These are phyloP conservation scores for Entoloma clypeatum DNA, from an alignment of 1,284 basidiomycete species.

Conservation along the genomic window DNA sequence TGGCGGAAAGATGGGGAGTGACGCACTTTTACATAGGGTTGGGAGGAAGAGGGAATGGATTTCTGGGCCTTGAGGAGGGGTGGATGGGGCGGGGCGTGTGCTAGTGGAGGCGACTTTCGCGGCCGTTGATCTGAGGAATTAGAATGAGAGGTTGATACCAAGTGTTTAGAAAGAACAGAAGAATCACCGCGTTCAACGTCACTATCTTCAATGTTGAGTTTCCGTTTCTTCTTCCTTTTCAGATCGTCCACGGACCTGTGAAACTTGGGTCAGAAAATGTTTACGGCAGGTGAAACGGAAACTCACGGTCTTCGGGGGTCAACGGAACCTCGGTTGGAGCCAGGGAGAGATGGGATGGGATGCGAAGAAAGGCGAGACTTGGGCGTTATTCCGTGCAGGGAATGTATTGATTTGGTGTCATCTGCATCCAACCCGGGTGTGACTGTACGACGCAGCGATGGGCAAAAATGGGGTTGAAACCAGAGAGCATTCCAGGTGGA, in stretches of 20 bases:
- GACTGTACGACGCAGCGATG: slow-evolving; percentile 28
- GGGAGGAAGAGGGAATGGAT: slow-evolving; percentile 39
- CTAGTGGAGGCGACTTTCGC: slow-evolving; percentile 50
- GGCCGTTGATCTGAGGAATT: slow-evolving; percentile 46
- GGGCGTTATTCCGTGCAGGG: slow-evolving; percentile 26
- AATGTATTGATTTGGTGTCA: slow-evolving; percentile 35
- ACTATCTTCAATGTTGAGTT: slow-evolving; percentile 70
- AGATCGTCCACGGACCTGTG: slow-evolving; percentile 37
- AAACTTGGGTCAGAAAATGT: slow-evolving; percentile 8
- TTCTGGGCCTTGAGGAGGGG: slow-evolving; percentile 49
- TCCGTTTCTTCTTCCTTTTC: slow-evolving; percentile 85
- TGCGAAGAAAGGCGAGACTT: slow-evolving; percentile 41
- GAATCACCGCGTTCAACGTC: slow-evolving; percentile 58
- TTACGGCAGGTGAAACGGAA: slow-evolving; percentile 1
- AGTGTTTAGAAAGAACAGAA: slow-evolving; percentile 8
- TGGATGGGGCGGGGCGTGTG: slow-evolving; percentile 32
- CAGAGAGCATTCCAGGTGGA: too few relatives aligned
- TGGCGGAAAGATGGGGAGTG: not conserved
- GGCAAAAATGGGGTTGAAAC: slow-evolving; percentile 1
- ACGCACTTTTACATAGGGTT: slow-evolving; percentile 50
- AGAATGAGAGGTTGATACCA: slow-evolving; percentile 7
- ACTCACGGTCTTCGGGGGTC: slow-evolving; percentile 39
- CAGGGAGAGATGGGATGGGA: slow-evolving; percentile 32
- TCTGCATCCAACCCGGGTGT: slow-evolving; percentile 51
- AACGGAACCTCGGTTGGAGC: slow-evolving; percentile 37